Percentiles rank a stretch among this genome's conserved stretches.
Conservation (phyloP, 1,284 basidiomycete genomes). For the Cryptococcus sp. region DNA sequence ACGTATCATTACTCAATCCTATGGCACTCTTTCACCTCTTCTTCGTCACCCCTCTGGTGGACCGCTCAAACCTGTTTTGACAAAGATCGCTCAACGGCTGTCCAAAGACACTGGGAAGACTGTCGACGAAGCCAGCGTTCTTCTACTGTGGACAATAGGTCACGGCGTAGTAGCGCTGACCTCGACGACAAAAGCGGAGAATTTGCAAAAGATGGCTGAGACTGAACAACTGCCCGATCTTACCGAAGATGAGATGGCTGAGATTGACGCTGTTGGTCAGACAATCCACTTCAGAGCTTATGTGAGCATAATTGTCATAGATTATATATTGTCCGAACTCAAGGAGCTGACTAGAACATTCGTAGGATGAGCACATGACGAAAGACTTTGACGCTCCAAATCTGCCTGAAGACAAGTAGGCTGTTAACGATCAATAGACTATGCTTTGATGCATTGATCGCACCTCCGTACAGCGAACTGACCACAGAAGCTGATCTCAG, state of each 20-base stretch:
- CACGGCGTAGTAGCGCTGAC: constrained; percentile 65
- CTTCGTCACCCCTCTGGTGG: constrained; percentile 59
- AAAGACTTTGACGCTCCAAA: constrained; percentile 36
- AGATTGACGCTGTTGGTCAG: constrained; percentile 63
- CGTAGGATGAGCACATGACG: constrained; percentile 30
- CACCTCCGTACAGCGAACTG: no score
- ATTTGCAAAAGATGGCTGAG: constrained; percentile 65
- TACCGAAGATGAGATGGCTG: constrained; percentile 54
- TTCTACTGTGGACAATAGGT: constrained; percentile 64
- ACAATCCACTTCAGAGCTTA: constrained; percentile 60
- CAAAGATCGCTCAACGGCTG: constrained; percentile 52
- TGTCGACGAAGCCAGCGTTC: constrained; percentile 61
- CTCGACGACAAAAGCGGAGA: constrained; percentile 65
- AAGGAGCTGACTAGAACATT: neutral
- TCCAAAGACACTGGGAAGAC: constrained; percentile 51
- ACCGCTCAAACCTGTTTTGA: constrained; percentile 59
- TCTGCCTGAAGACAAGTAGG: constrained; percentile 8
- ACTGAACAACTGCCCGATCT: constrained; percentile 63
- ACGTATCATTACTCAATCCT: constrained; percentile 66
- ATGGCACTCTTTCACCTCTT: constrained; percentile 60
- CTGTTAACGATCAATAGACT: no score
- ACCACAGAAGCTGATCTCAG: no score
- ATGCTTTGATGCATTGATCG: no score
- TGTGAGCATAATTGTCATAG: constrained; percentile 6
- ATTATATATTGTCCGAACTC: no score